Evolutionary conservation across 345 rosid species (phyloP).

Genomic region (Boechera stricta): DNA sequence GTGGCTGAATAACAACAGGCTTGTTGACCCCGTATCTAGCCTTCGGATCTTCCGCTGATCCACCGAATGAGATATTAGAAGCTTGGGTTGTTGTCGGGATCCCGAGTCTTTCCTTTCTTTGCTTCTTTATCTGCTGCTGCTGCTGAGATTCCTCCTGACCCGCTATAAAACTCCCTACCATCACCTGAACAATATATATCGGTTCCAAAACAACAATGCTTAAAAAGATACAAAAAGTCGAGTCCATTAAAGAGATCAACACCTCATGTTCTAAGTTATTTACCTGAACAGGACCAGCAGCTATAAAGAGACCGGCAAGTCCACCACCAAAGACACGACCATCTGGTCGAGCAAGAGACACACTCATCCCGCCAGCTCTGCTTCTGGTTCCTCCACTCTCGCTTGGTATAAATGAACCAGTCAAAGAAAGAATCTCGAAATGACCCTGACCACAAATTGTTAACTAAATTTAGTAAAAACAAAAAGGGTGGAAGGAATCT

Average conservation of each 20-base stretch:
- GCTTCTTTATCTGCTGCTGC: constrained; percentile 63
- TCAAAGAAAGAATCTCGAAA: constrained; percentile 94
- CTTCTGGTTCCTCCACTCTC: constrained; percentile 77
- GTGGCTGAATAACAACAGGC: constrained; percentile 41
- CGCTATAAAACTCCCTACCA: constrained; percentile 74
- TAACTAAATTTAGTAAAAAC: constrained; percentile 3
- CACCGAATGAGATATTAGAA: constrained; percentile 45
- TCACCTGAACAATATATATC: constrained; percentile 56
- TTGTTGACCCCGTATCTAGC: constrained; percentile 33
- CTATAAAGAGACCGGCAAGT: constrained; percentile 84
- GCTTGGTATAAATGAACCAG: constrained; percentile 78
- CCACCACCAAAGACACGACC: constrained; percentile 95
- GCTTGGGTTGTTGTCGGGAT: constrained; percentile 28
- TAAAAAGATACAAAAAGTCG: background rate
- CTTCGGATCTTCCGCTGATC: constrained; percentile 37
- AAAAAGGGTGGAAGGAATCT: background rate
- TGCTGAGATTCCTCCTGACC: constrained; percentile 60
- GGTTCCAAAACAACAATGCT: constrained; percentile 13
- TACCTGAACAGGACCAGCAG: constrained; percentile 98
- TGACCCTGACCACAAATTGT: constrained; percentile 63
- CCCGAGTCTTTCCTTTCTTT: constrained; percentile 42
- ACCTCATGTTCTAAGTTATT: background rate
- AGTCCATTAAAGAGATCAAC: background rate
- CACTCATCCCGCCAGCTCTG: constrained; percentile 97
- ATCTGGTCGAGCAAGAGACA: constrained; percentile 90